Evolutionary conservation across 2,329 filamentous ascomycete species (phyloP).

Genomic region (Aspergillus ustus): DNA sequence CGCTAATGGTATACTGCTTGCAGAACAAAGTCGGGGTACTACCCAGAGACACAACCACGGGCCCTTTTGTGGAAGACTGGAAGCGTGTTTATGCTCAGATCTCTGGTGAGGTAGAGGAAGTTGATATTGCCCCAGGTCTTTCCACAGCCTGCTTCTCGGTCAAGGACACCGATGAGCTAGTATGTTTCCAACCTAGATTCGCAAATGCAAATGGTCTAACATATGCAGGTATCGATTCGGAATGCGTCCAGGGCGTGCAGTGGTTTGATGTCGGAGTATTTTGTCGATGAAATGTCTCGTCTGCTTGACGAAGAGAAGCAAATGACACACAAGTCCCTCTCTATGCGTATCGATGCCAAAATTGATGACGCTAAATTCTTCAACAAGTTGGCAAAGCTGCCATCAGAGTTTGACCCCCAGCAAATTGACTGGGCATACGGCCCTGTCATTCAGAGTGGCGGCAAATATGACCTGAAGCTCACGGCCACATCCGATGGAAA

Average conservation of each 20-base stretch:
- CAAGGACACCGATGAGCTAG: conserved; percentile 92
- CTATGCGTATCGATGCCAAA: conserved; percentile 87
- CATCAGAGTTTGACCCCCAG: conserved; percentile 80
- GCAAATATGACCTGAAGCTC: conserved; percentile 89
- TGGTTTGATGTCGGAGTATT: conserved; percentile 92
- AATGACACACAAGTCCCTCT: conserved; percentile 83
- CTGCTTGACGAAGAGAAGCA: conserved; percentile 97
- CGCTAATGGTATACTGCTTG: not conserved
- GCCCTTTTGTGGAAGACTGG: conserved; percentile 96
- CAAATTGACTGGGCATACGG: conserved; percentile 95
- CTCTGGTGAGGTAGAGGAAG: conserved; percentile 83
- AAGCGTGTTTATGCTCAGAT: conserved; percentile 78
- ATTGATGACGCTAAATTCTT: conserved; percentile 95
- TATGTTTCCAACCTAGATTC: conserved; percentile 40
- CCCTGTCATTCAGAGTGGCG: conserved; percentile 91
- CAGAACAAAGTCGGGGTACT: conserved; percentile 89
- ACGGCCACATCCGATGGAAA: conserved; percentile 78
- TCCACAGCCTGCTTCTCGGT: conserved; percentile 84
- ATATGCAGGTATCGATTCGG: conserved; percentile 75
- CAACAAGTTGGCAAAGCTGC: conserved; percentile 79
- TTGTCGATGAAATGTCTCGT: conserved; percentile 97
- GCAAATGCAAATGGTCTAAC: conserved; percentile 20
- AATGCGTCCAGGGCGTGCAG: conserved; percentile 94
- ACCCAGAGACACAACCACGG: conserved; percentile 79
- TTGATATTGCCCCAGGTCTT: conserved; percentile 81